Evolutionary conservation across 2,329 filamentous ascomycete species (phyloP).

Genomic region (Clarireedia paspali): DNA sequence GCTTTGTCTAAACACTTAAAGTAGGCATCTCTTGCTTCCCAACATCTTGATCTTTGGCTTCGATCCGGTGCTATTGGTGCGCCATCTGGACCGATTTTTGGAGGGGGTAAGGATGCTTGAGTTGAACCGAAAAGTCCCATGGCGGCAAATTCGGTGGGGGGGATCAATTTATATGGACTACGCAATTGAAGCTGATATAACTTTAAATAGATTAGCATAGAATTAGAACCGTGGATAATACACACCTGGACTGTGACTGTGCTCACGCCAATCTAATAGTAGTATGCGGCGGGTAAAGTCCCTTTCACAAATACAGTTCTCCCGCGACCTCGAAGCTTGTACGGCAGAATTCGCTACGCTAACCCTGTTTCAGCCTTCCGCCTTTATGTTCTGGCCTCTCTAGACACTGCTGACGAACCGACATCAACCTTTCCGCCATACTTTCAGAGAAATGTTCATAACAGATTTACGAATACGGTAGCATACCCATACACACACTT

Average conservation of each 20-base stretch:
- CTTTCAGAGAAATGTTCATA: slow-evolving; percentile 2
- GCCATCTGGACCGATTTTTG: slow-evolving; percentile 44
- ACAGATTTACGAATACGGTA: background rate
- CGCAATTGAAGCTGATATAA: background rate
- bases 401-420: background rate
- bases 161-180: background rate
- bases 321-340: background rate
- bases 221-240: too few species aligned
- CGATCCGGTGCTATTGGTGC: slow-evolving; percentile 77
- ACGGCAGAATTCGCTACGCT: background rate
- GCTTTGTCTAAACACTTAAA: slow-evolving; percentile 80
- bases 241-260: too few species aligned
- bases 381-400: slow-evolving; percentile 2
- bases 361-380: background rate
- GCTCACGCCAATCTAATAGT: too few species aligned
- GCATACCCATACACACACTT: slow-evolving; percentile 2
- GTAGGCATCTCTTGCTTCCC: slow-evolving; percentile 81
- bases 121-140: slow-evolving; percentile 45
- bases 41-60: slow-evolving; percentile 74
- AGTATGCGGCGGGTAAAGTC: too few species aligned
- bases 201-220: background rate
- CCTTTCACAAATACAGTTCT: too few species aligned
- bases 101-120: slow-evolving; percentile 30
- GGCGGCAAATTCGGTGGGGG: background rate
- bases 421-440: background rate